phyloP scores from a whole-genome alignment of 2,329 filamentous ascomycete genomes.

The Zalaria obscura region DNA sequence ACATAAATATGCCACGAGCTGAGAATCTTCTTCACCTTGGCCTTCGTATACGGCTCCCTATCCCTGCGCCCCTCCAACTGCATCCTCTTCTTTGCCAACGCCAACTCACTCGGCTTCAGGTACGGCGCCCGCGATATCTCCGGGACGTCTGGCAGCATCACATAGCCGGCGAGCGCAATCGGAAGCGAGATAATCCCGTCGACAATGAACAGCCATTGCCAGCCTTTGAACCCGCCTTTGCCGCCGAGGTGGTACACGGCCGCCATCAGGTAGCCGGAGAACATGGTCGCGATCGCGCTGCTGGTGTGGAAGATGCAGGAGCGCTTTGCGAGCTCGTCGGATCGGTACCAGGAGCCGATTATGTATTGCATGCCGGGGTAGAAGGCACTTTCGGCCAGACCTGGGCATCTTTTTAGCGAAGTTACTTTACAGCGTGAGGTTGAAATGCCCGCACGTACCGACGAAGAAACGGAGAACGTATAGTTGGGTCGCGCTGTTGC shows the following conservation, averaged over 20 bases:
- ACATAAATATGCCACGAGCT: constrained; percentile 51
- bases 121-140: constrained; percentile 37
- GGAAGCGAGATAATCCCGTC: constrained; percentile 41
- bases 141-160: constrained; percentile 35
- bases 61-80: constrained; percentile 32
- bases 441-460: constrained; percentile 14
- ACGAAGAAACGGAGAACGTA: constrained; percentile 36
- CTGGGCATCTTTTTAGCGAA: constrained; percentile 8
- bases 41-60: constrained; percentile 30
- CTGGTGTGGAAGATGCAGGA: constrained; percentile 39
- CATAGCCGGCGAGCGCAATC: constrained; percentile 35
- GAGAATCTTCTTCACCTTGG: constrained; percentile 41
- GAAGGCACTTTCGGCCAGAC: constrained; percentile 35
- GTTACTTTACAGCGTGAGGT: neutral
- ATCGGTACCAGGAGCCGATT: constrained; percentile 37
- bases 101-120: constrained; percentile 27
- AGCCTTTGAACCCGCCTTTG: constrained; percentile 33
- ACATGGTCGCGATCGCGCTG: constrained; percentile 30
- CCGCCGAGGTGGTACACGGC: constrained; percentile 36
- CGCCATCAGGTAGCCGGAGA: constrained; percentile 41
- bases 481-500: constrained; percentile 28
- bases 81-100: constrained; percentile 35
- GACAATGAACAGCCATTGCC: constrained; percentile 38
- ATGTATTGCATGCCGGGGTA: constrained; percentile 40
- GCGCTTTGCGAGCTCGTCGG: constrained; percentile 36